Base-by-base conservation (phyloP, 306 rosid genomes). In the Benincasa hispida region DNA sequence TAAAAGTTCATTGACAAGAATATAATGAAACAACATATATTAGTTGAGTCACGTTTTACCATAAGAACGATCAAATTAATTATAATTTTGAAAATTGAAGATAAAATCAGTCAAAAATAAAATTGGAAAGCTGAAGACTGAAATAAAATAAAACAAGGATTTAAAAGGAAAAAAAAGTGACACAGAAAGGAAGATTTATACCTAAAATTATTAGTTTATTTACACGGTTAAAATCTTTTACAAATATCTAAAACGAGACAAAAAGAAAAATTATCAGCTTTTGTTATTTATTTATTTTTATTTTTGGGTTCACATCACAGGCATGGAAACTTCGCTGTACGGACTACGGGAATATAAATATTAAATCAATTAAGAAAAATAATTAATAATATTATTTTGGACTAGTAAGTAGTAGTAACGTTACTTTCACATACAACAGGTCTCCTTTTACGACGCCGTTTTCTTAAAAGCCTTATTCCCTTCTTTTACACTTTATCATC, bases 401-500 rank as follows among this genome's bases (percentile, higher is more conserved):
- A 63, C 25, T n/a, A n/a, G n/a, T 17, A 15, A 65, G 53, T 5
- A 4, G 5, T 15, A 50, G 55, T 12, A 42, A 68, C 21, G 73
- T 66, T n/a, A 27, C 73, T 66, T 67, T 67, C 74, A 18, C 19
- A n/a, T 37, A 19, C 42, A 37, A 35, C 28, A 65, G 30, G 19
- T 47, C 24, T n/a, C 6, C 2, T 32, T 47, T 70, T 70, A 70
- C 75, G 75, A 47, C 75, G 75, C 18, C 58, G 75, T 70, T 70
- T 69, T n/a, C n/a, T 70, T 2, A 47, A 70, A 45, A 70, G 30
- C 63, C 25, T 24, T 58, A 75, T 58, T 75, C 77, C 39, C 77
- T 56, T 66, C 82, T 75, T 78, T 81, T 79, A 81, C 15, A 76
- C 87, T 81, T 88, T 86, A 25, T 79, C 79, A 81, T 84, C 84